Evolutionary conservation across 306 rosid species (phyloP).

Genomic region (Quercus ilex): DNA sequence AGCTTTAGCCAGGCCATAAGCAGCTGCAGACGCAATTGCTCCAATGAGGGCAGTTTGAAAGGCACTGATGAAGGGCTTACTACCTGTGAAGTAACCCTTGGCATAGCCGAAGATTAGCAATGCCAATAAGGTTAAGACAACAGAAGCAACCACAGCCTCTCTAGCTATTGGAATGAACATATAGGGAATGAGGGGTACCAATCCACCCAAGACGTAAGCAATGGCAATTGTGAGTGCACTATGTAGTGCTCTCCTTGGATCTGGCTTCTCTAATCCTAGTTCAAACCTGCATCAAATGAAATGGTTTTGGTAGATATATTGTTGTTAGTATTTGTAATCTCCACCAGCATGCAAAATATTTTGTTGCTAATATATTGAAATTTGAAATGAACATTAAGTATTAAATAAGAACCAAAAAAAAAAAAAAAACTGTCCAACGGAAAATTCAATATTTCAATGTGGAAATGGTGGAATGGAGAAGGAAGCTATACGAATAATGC

Average conservation of each 20-base stretch:
- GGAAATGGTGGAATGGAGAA: background rate
- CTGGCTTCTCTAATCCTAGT: slow-evolving; percentile 88
- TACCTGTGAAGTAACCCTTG: slow-evolving; percentile 79
- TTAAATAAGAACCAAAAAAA: background rate
- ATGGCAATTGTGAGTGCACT: slow-evolving; percentile 83
- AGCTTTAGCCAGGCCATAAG: slow-evolving; percentile 77
- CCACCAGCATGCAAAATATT: background rate
- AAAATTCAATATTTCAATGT: background rate
- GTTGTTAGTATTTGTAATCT: background rate
- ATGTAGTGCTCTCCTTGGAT: slow-evolving; percentile 85
- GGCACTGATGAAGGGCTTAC: slow-evolving; percentile 71
- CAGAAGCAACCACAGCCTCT: slow-evolving; percentile 62
- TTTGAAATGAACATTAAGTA: too few relatives aligned
- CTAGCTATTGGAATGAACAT: slow-evolving; percentile 55
- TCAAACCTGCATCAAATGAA: slow-evolving; percentile 60
- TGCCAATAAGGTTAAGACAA: slow-evolving; percentile 55
- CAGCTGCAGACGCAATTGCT: slow-evolving; percentile 81
- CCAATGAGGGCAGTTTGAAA: slow-evolving; percentile 78
- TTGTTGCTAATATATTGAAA: background rate
- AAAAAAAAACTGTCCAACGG: background rate
- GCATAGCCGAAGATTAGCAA: slow-evolving; percentile 77
- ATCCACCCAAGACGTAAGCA: slow-evolving; percentile 77
- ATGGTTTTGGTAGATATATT: background rate
- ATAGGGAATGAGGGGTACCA: slow-evolving; percentile 78
- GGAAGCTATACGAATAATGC: background rate